A percentile compares a stretch with the other conserved stretches of the same genome.
Evolutionary conservation across 164 flowering plant species (phyloP).

Genomic region (Platanus orientalis): DNA sequence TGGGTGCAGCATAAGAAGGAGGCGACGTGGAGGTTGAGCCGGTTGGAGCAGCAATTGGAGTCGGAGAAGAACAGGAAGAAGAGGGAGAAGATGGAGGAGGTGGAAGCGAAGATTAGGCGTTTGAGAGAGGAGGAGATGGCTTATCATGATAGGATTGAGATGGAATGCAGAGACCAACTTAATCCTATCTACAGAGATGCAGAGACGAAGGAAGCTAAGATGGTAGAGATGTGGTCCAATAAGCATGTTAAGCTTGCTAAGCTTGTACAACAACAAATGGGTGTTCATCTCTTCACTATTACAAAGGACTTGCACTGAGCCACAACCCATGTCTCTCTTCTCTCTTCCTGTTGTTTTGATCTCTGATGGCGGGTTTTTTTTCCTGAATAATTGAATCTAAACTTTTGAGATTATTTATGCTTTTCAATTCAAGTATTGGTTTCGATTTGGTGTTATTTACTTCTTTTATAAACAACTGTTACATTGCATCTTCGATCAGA

Average conservation of each 20-base stretch:
- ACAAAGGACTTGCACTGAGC: conserved; percentile 14
- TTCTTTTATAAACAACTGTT: no score
- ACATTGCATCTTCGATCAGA: no score
- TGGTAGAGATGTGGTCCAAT: conserved; percentile 28
- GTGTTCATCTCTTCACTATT: conserved; percentile 9
- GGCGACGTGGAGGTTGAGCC: no score
- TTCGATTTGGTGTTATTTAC: no score
- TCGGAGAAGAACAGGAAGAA: no score
- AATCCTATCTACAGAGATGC: conserved; percentile 28
- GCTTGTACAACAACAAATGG: conserved; percentile 30
- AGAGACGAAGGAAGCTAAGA: conserved; percentile 32
- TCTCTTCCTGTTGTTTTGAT: no score
- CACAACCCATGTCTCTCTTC: no score
- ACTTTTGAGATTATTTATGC: neutral
- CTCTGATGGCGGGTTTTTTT: no score
- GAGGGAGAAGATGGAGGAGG: no score
- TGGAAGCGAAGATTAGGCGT: no score
- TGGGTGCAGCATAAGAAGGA: no score
- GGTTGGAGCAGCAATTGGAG: no score
- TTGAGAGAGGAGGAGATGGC: conserved; percentile 32
- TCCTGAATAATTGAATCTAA: neutral
- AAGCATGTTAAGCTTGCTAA: conserved; percentile 31
- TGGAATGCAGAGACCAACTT: conserved; percentile 31
- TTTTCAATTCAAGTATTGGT: neutral
- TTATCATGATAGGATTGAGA: conserved; percentile 21